A percentile compares a stretch with the other conserved stretches of the same genome.
Evolutionary conservation across 1,284 basidiomycete species (phyloP).

Genomic region (Microbotryum scabiosae): DNA sequence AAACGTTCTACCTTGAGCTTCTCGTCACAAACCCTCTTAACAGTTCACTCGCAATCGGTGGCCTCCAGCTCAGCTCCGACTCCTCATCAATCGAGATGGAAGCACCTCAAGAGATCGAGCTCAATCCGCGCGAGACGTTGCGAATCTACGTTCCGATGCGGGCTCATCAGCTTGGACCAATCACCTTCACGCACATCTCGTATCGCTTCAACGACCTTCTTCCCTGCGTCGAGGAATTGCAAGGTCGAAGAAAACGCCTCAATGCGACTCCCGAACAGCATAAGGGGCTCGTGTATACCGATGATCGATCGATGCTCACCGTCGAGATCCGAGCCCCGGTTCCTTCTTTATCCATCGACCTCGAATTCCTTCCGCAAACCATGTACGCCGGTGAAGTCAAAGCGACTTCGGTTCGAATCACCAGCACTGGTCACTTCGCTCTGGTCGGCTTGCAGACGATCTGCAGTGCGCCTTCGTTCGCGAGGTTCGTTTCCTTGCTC

Average conservation of each 20-base stretch:
- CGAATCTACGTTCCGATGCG: constrained; percentile 37
- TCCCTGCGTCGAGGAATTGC: constrained; percentile 41
- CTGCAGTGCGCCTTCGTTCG: constrained; percentile 31
- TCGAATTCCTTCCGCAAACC: constrained; percentile 30
- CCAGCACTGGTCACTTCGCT: constrained; percentile 36
- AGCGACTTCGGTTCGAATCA: constrained; percentile 31
- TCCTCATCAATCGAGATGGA: constrained; percentile 26
- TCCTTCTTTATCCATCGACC: constrained; percentile 37
- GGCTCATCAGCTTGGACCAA: constrained; percentile 23
- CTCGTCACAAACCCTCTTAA: constrained; percentile 44
- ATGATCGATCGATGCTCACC: constrained; percentile 39
- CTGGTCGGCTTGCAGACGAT: constrained; percentile 37
- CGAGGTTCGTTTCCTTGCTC: constrained; percentile 7
- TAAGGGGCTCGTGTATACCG: constrained; percentile 41
- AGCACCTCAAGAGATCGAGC: constrained; percentile 35
- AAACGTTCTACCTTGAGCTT: constrained; percentile 42
- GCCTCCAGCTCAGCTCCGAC: constrained; percentile 23
- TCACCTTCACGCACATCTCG: constrained; percentile 36
- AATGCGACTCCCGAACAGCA: constrained; percentile 42
- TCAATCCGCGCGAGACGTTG: constrained; percentile 40
- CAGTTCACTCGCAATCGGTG: constrained; percentile 35
- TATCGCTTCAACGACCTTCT: constrained; percentile 45
- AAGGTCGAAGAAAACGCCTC: constrained; percentile 41
- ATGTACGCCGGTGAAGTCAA: constrained; percentile 39
- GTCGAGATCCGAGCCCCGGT: constrained; percentile 37